phyloP scores from a whole-genome alignment of 345 rosid genomes.

The Carallia pectinifolia region DNA sequence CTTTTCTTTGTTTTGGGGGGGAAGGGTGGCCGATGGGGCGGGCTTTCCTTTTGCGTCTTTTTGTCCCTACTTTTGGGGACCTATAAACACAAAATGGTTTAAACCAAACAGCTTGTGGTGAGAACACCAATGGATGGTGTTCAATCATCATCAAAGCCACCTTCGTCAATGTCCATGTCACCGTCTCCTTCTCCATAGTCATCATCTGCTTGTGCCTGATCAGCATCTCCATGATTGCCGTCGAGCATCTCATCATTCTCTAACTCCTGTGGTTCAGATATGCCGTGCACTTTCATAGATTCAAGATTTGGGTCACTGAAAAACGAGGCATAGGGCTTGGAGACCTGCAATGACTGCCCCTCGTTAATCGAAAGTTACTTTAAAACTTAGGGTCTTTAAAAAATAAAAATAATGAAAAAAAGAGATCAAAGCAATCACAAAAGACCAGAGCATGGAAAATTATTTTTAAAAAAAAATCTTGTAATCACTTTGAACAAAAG shows the following conservation, averaged over 20 bases:
- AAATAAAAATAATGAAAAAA: no score
- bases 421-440: neutral
- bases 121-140: neutral
- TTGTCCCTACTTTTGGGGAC: no score
- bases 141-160: slow-evolving; percentile 33
- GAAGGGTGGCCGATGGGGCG: no score
- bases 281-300: slow-evolving; percentile 38
- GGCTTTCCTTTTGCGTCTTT: no score
- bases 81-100: no score
- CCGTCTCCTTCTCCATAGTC: slow-evolving; percentile 50
- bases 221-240: slow-evolving; percentile 32
- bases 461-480: neutral
- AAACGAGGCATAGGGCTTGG: slow-evolving; percentile 64
- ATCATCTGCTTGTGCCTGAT: slow-evolving; percentile 40
- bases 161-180: slow-evolving; percentile 39
- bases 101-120: no score
- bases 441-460: neutral
- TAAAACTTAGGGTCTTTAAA: no score
- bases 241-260: slow-evolving; percentile 22
- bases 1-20: no score
- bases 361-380: slow-evolving; percentile 3
- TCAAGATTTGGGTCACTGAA: slow-evolving; percentile 62
- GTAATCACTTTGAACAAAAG: slow-evolving; percentile 58
- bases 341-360: slow-evolving; percentile 48
- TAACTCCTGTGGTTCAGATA: slow-evolving; percentile 5